Evolutionary conservation across 164 flowering plant species (phyloP), one percentile per base, ranked within the genome.

Genomic region (Nymphaea thermarum): DNA sequence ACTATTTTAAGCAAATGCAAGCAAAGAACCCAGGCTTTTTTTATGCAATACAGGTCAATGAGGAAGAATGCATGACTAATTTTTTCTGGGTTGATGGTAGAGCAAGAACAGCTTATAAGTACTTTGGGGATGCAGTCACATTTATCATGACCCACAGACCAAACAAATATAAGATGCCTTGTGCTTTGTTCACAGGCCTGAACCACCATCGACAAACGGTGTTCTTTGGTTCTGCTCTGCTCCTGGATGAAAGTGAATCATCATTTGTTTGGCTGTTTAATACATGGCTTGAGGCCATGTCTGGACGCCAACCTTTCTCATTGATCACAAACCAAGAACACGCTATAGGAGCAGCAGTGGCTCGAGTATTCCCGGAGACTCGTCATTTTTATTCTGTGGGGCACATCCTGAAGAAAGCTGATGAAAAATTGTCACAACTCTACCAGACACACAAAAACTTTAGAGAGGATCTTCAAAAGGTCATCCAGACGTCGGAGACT

Each of bases 271-370:
- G 74, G 74, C 43, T 71, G 43, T 71, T 71, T 42, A 43, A 53
- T 14, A 71, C 70, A 42, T 71, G 70, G 70, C 53, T 71, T 36
- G 53, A 42, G 8, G 74, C 74, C 12, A 71, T 71, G 74, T 71
- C 45, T 16, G 62, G 74, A 15, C 61, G 44, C 5, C 74, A 60
- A 42, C 74, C 74, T 8, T 15, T 45, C 41, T 15, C 74, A 42
- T 47, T 71, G 36, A 47, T 67, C 25, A 62, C 70, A 12, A 51
- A 63, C 44, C 70, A 62, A 62, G 70, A 67, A 12, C 17, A 36
- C 10, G 47, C 70, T 12, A 62, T 71, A 42, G 47, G 41, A 62
- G 70, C 66, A 66, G 74, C 74, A 63, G 43, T 71, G 25, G 65
- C 51, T 6, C 47, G 55, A 17, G 74, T 67, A 4, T 63, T 71